Evolutionary conservation across 106 monocot genomes (phyloP).

Genomic region (Agapanthus africanus): DNA sequence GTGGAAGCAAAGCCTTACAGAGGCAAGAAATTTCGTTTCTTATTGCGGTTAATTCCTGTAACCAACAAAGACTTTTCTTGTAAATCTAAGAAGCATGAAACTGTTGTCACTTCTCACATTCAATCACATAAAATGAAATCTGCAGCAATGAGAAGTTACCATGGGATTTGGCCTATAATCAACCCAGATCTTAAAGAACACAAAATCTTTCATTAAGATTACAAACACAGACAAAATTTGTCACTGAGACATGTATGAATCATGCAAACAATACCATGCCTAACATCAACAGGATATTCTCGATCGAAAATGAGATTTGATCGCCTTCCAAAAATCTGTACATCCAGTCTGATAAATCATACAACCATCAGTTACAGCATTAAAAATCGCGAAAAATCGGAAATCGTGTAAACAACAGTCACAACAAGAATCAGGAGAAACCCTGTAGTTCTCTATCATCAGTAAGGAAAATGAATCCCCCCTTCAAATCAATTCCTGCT

Average conservation of each 20-base stretch:
- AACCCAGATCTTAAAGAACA: neutral
- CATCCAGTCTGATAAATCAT: no score
- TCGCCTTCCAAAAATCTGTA: neutral
- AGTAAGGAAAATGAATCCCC: no score
- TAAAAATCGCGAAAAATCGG: neutral
- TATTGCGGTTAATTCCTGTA: no score
- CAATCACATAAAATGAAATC: no score
- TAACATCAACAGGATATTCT: no score
- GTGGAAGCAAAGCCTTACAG: no score
- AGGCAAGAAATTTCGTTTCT: no score
- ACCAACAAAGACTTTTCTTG: no score
- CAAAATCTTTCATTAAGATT: no score
- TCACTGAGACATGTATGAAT: neutral
- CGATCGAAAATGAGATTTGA: neutral
- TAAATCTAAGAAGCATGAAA: no score
- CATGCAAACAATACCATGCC: neutral
- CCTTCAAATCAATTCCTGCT: constrained; percentile 34
- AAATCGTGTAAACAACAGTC: neutral
- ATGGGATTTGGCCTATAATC: neutral
- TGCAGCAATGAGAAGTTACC: no score
- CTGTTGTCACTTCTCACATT: no score
- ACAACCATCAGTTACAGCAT: neutral
- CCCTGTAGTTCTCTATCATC: neutral
- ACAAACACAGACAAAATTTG: neutral
- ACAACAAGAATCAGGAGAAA: neutral